Evolutionary conservation across 495 filamentous ascomycete species (phyloP).

Genomic region (Penicillium bovifimosum): DNA sequence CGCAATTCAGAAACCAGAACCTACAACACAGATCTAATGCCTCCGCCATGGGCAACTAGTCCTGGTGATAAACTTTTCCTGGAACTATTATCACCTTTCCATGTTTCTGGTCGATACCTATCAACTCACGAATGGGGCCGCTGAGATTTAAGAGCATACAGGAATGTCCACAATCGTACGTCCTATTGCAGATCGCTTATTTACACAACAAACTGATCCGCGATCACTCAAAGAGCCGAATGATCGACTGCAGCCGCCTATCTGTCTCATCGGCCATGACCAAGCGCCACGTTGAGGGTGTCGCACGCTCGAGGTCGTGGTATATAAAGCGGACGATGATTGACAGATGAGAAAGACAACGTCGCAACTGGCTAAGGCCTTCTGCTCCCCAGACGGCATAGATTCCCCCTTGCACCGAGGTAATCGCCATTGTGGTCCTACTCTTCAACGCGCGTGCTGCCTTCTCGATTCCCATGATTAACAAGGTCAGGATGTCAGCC

Average conservation of each 20-base stretch:
- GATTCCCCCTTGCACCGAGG: not conserved
- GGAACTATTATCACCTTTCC: not conserved
- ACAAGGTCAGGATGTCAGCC: not conserved
- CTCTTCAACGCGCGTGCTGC: not conserved
- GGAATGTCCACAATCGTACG: not conserved
- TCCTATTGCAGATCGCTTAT: not conserved
- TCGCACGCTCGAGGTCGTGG: conserved; percentile 1
- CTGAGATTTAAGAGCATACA: not conserved
- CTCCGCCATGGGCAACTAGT: too few species aligned
- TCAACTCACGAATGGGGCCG: not conserved
- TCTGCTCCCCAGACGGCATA: not conserved
- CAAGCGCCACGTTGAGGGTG: conserved; percentile 22
- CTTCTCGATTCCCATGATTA: conserved; percentile 1
- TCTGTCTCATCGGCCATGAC: conserved; percentile 40
- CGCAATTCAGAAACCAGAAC: too few species aligned
- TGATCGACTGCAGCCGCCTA: conserved; percentile 28
- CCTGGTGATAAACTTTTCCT: not conserved
- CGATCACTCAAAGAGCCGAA: conserved; percentile 7
- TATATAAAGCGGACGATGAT: conserved; percentile 25
- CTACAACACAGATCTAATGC: too few species aligned
- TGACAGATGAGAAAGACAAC: not conserved
- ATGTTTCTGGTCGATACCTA: not conserved
- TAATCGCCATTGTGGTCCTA: not conserved
- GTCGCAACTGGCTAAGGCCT: not conserved
- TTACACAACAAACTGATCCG: not conserved